Evolutionary conservation across 257 asterid species (phyloP), one percentile per base, ranked within the genome.

Genomic region (Sherardia arvensis): DNA sequence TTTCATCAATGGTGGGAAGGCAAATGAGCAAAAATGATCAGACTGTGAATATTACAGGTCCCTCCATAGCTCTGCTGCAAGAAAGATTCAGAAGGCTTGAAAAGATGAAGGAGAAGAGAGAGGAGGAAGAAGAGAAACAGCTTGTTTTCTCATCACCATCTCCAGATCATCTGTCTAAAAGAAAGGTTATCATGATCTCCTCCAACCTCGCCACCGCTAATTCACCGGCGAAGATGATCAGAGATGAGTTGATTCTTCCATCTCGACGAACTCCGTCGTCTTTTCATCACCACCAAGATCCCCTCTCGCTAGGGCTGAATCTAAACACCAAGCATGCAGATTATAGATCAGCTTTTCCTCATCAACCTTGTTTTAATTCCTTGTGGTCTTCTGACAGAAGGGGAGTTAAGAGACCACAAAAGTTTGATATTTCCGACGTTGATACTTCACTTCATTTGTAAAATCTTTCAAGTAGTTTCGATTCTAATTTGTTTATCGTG

Each of bases 401-500:
- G 2, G 61, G 49, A 21, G 61, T n/a, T 30, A 66, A 38, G 34
- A 21, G 63, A 27, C 62, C 61, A n/a, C 34, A 18, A n/a, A 66
- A 40, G n/a, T 25, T 38, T 25, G 73, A 69, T 3, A 62, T 36
- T 20, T 58, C 53, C 54, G 76, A 73, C 29, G 73, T 77, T 56
- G 81, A 77, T 73, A 77, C 78, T 32, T 66, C 81, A 69, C 78
- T 77, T 66, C 78, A 69, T 67, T 65, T 77, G 59, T 73, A 69
- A 69, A 61, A 69, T 17, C 26, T 48, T 18, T n/a, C 25, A 5
- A 0, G 23, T 5, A n/a, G 21, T 48, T 48, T 48, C 20, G 22
- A 48, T n/a, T 17, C 4, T 48, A 18, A 49, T 49, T 20, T 49
- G 26, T 49, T 15, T 7, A 43, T 43, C 49, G n/a, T 43, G 49